Evolutionary conservation across 2,329 filamentous ascomycete species (phyloP).

Genomic region (Botrytis elliptica): DNA sequence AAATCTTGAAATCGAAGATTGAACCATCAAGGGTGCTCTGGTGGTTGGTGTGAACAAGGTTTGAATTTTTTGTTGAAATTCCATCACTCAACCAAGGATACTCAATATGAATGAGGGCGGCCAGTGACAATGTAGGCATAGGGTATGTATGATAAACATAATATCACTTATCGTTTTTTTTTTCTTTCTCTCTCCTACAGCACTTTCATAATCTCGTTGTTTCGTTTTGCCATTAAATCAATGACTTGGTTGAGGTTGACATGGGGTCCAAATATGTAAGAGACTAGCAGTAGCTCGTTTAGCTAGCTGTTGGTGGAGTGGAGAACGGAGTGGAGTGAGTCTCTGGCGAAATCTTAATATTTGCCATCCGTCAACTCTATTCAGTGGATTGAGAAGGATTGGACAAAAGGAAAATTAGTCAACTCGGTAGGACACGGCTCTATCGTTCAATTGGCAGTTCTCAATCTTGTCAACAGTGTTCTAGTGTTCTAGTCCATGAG

Average conservation of each 20-base stretch:
- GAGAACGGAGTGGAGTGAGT: neutral
- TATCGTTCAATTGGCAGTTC: conserved; percentile 15
- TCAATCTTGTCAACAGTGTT: neutral
- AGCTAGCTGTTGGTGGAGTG: neutral
- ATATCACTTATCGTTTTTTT: neutral
- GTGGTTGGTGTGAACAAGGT: conserved; percentile 4
- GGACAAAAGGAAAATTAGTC: neutral
- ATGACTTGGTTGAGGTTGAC: conserved; percentile 4
- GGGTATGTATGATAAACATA: neutral
- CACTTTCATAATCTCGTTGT: neutral
- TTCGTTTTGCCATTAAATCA: neutral
- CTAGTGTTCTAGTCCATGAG: neutral
- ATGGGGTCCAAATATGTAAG: neutral
- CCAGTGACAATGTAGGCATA: neutral
- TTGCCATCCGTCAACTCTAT: conserved; percentile 2
- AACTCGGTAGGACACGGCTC: conserved; percentile 5
- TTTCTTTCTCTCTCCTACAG: neutral
- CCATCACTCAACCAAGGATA: neutral
- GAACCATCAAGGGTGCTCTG: conserved; percentile 1
- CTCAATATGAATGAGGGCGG: neutral
- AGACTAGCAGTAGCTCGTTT: neutral
- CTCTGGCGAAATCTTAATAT: conserved; percentile 5
- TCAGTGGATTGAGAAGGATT: conserved; percentile 1
- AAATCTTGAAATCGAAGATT: conserved; percentile 3
- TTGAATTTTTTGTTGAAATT: conserved; percentile 6